phyloP scores from a whole-genome alignment of 2,329 filamentous ascomycete species.

The Paecilomyces niveus region DNA sequence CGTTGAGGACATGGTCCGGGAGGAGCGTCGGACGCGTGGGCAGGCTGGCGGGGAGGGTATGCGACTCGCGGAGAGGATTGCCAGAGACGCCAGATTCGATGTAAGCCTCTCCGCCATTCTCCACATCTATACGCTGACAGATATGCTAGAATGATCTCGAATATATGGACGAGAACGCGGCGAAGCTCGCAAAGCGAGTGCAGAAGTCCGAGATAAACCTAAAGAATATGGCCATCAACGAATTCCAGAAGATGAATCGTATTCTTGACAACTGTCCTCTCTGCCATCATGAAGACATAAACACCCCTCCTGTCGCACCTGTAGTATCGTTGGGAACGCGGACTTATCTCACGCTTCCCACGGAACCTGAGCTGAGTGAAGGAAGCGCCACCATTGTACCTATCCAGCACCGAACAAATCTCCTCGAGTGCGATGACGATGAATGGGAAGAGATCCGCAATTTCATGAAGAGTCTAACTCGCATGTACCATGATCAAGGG shows the following conservation, averaged over 20 bases:
- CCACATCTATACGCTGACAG: conserved; percentile 11
- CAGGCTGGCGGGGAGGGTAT: conserved; percentile 72
- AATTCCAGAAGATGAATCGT: conserved; percentile 83
- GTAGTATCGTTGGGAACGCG: conserved; percentile 79
- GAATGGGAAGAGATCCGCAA: conserved; percentile 99
- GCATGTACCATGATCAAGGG: conserved; percentile 90
- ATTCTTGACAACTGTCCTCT: conserved; percentile 83
- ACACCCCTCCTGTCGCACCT: conserved; percentile 71
- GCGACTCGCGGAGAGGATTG: conserved; percentile 83
- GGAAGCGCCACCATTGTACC: conserved; percentile 86
- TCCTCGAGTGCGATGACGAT: conserved; percentile 97
- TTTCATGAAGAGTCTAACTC: conserved; percentile 94
- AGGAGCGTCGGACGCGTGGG: conserved; percentile 78
- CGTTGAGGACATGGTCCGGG: conserved; percentile 93
- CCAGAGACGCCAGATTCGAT: conserved; percentile 84
- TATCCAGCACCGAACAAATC: conserved; percentile 75
- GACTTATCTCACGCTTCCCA: conserved; percentile 80
- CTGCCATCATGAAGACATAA: conserved; percentile 83
- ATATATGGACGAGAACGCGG: conserved; percentile 95
- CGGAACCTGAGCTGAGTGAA: conserved; percentile 77
- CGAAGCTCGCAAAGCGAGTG: conserved; percentile 77
- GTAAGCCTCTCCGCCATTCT: conserved; percentile 26
- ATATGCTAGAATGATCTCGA: conserved; percentile 66
- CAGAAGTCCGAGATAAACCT: conserved; percentile 84
- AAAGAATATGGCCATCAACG: conserved; percentile 76